Percentiles rank a stretch among this genome's conserved stretches.
Conservation (phyloP, 1,284 basidiomycete species). For the Melampsora occidentalis region DNA sequence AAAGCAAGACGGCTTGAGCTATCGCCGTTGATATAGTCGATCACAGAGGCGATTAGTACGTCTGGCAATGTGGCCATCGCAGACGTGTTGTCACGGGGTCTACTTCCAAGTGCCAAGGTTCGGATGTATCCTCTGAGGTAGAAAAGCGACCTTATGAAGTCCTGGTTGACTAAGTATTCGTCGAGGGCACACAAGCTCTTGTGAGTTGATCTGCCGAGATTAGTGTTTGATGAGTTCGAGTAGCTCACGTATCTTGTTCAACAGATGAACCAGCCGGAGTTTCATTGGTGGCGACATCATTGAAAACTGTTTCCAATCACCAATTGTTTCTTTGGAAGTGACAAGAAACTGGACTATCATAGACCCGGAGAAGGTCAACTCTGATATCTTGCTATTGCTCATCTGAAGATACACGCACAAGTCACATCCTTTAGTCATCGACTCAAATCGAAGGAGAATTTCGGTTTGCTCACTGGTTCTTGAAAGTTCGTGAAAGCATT, state of each 20-base stretch:
- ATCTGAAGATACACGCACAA: not conserved
- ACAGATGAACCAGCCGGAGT: not conserved
- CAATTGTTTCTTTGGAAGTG: not conserved
- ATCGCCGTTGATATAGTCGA: slow-evolving; percentile 20
- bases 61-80: slow-evolving; percentile 28
- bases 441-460: not conserved
- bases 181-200: too few relatives aligned
- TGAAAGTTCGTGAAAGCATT: not conserved
- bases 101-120: slow-evolving; percentile 14
- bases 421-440: not conserved
- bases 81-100: slow-evolving; percentile 1
- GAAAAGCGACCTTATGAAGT: slow-evolving; percentile 21
- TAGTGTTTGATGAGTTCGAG: not conserved
- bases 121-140: slow-evolving; percentile 23
- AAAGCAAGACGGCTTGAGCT: not conserved
- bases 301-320: not conserved
- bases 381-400: not conserved
- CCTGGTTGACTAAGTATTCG: slow-evolving; percentile 16
- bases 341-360: not conserved
- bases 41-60: slow-evolving; percentile 28
- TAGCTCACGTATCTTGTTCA: not conserved
- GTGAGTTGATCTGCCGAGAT: too few relatives aligned
- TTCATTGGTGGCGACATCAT: not conserved
- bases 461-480: not conserved
- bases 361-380: not conserved